Conservation (phyloP, 108 stramenopile genomes). For the Cyclotella choctawhatcheeana region DNA sequence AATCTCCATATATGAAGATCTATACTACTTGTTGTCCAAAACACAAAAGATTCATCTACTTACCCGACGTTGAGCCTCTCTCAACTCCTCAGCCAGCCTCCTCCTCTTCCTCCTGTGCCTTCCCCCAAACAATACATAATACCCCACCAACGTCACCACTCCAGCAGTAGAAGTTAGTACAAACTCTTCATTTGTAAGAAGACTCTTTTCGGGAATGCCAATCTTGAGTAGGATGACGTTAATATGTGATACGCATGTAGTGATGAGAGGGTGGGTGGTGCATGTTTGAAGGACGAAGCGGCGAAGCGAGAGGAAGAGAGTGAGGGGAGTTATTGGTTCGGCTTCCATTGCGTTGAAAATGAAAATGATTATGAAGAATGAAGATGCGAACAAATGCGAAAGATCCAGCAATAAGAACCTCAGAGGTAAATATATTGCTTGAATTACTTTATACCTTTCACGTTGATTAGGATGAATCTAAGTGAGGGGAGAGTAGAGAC, state of each 20-base stretch:
- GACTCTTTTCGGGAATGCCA: constrained; percentile 44
- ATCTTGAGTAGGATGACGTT: constrained; percentile 30
- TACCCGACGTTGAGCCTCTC: constrained; percentile 57
- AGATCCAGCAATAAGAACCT: too few species aligned
- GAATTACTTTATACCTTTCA: too few species aligned
- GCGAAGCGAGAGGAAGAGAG: constrained; percentile 38
- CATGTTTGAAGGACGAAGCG: constrained; percentile 36
- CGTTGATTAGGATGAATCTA: too few species aligned
- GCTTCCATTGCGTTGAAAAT: too few species aligned
- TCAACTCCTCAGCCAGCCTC: constrained; percentile 61
- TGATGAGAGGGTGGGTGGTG: constrained; percentile 28
- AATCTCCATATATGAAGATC: not conserved
- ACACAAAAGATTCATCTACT: not conserved
- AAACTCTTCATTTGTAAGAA: constrained; percentile 56
- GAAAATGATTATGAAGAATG: too few species aligned
- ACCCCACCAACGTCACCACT: constrained; percentile 56
- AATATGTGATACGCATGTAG: constrained; percentile 27
- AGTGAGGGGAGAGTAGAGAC: too few species aligned
- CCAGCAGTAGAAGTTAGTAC: constrained; percentile 36
- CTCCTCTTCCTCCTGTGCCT: constrained; percentile 61
- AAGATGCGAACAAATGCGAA: too few species aligned
- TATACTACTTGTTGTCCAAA: not conserved
- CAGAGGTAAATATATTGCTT: too few species aligned
- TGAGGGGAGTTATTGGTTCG: constrained; percentile 21
- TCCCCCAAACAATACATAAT: constrained; percentile 66